Evolutionary conservation across 163 green algal genomes (phyloP), one percentile per base, ranked within the genome.

Genomic region (Volvox carteri): DNA sequence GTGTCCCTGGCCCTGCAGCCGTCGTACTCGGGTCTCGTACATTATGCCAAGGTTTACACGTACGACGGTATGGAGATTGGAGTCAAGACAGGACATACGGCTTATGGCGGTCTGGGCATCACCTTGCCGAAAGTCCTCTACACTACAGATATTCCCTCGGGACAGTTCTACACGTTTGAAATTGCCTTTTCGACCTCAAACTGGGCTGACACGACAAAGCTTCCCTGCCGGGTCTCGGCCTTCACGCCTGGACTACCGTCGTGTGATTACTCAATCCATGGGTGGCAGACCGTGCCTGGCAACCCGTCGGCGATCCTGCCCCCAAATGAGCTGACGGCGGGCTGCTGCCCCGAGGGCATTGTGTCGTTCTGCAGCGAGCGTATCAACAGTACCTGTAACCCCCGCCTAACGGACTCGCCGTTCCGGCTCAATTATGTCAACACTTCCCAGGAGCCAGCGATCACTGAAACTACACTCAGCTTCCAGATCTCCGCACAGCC

Each of bases 181-280:
- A 74, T 93, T 3, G 42, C 62, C 21, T 83, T 93, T 35, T 75
- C 78, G 0, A 6, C 70, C 1, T 86, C 30, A 21, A 33, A 72
- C 37, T 93, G 86, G 86, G 18, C 58, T 0, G 90, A 93, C 46
- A 67, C 74, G 1, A 84, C 58, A 8, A 81, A 85, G 65, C 78
- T 93, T 60, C 90, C 90, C 21, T 93, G 90, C 86, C 62, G 67
- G 8, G 35, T 28, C 0, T 90, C 80, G 18, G 4, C 50, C 30
- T 88, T 48, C 23, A 84, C 89, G 74, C 86, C 90, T 2, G 3
- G 33, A 25, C n/a, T 85, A 41, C 86, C 86, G 7, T 68, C 90
- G 18, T 93, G 90, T 54, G 90, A 93, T 74, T 93, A 91, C 86
- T 93, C 81, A 60, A 25, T 93, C 0, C 75, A 87, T 44, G 90